A percentile compares a stretch with the other conserved stretches of the same genome.
phyloP scores from a whole-genome alignment of 352 stramenopile species.

The Aphanomyces cochlioides region DNA sequence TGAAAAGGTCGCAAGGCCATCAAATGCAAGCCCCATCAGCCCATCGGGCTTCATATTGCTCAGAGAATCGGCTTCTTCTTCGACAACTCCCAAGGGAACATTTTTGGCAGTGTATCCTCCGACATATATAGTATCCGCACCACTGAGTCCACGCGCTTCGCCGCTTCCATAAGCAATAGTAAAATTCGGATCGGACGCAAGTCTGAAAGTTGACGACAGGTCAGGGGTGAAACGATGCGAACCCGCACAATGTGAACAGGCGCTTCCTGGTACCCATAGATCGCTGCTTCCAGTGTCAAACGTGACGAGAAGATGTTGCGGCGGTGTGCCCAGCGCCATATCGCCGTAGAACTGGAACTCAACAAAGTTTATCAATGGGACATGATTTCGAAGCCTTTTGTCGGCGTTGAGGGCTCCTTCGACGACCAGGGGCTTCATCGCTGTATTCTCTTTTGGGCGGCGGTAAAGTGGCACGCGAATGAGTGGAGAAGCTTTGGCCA shows the following conservation, averaged over 20 bases:
- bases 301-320: conserved; percentile 68
- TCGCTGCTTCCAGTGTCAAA: conserved; percentile 82
- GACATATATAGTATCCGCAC: conserved; percentile 52
- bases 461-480: conserved; percentile 23
- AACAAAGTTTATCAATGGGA: conserved; percentile 76
- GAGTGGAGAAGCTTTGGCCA: neutral
- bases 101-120: conserved; percentile 44
- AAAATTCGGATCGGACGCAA: conserved; percentile 44
- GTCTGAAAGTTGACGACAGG: conserved; percentile 48
- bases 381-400: conserved; percentile 39
- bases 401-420: conserved; percentile 27
- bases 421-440: neutral
- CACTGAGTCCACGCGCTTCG: conserved; percentile 59
- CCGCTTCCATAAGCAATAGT: conserved; percentile 73
- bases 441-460: neutral
- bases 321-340: conserved; percentile 55
- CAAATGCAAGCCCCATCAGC: conserved; percentile 95
- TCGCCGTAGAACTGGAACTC: conserved; percentile 81
- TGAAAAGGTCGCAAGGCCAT: conserved; percentile 83
- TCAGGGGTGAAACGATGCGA: conserved; percentile 47
- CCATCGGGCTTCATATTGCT: conserved; percentile 89
- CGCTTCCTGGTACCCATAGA: conserved; percentile 61
- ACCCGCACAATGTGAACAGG: conserved; percentile 57
- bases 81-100: conserved; percentile 59
- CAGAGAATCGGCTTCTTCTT: conserved; percentile 67